Evolutionary conservation across 2,329 filamentous ascomycete species (phyloP).

Genomic region (Ophiostoma sp.): DNA sequence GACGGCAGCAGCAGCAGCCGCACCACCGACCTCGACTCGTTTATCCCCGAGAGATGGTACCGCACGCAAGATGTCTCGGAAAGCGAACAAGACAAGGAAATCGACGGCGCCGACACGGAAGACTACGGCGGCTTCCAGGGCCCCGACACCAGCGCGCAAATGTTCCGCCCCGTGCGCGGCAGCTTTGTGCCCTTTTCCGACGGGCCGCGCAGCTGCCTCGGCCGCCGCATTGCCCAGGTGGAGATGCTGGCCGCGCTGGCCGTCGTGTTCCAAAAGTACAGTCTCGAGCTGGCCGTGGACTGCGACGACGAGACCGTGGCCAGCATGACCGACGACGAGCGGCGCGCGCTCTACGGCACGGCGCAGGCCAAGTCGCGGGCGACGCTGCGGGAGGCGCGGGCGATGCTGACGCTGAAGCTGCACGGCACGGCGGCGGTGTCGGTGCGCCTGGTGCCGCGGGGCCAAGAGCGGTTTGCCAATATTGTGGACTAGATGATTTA

Average conservation of each 20-base stretch:
- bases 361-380: slow-evolving; percentile 48
- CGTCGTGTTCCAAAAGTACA: slow-evolving; percentile 54
- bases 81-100: slow-evolving; percentile 25
- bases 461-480: slow-evolving; percentile 61
- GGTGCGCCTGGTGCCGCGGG: slow-evolving; percentile 62
- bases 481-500: background rate
- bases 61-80: slow-evolving; percentile 28
- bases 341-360: slow-evolving; percentile 53
- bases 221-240: slow-evolving; percentile 54
- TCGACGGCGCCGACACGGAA: slow-evolving; percentile 42
- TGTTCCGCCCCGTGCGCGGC: slow-evolving; percentile 56
- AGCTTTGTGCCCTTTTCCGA: slow-evolving; percentile 56
- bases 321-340: slow-evolving; percentile 43
- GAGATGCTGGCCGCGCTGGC: slow-evolving; percentile 53
- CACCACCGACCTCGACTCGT: slow-evolving; percentile 59
- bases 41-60: slow-evolving; percentile 69
- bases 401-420: slow-evolving; percentile 69
- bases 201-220: slow-evolving; percentile 53
- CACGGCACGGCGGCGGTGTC: slow-evolving; percentile 56
- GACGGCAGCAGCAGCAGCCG: slow-evolving; percentile 26
- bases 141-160: slow-evolving; percentile 55
- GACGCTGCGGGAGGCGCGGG: slow-evolving; percentile 28
- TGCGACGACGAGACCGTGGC: slow-evolving; percentile 52
- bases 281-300: slow-evolving; percentile 65
- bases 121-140: slow-evolving; percentile 56